Evolutionary conservation across 176 grass and related monocot species (phyloP), one percentile per base, ranked within the genome.

Genomic region (Ensete ventricosum): DNA sequence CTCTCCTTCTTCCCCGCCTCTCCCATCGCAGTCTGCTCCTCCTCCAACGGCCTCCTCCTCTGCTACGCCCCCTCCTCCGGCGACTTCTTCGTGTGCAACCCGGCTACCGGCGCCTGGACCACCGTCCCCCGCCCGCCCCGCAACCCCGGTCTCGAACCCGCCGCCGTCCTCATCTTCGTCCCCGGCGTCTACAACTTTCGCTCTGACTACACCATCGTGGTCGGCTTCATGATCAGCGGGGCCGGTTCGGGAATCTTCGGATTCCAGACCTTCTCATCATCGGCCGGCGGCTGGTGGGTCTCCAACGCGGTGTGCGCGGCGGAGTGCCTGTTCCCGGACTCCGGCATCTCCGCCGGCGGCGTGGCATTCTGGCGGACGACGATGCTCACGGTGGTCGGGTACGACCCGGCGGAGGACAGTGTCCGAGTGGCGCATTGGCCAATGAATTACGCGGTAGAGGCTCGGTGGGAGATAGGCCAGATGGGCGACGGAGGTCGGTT

Each of bases 181-280:
- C 75, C 83, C 2, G 19, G 4, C 55, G 22, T 29, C 0, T 86
- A 70, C 78, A 86, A 88, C 75, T 85, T 92, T 81, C 71, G 81
- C 53, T 69, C 74, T 27, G 85, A 88, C 78, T 92, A 68, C 81
- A 14, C 70, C n/a, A 81, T 92, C 54, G 83, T 88, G 65, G 83
- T 78, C 78, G 74, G 83, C 27, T 76, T 81, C 67, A 69, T 70
- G 75, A 17, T 70, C 48, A 22, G 59, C 0, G 43, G 0, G 48
- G 55, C 49, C 66, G 53, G 74, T 1, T 0, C 1, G 26, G 65
- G 65, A 0, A 53, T 51, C 14, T 83, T 76, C 83, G 80, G 81
- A 55, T 83, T 85, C 74, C 77, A 80, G 66, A 73, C 82, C 9
- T 83, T 91, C 81, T 69, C 84, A 8, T 87, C 88, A 0, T 73